A percentile compares a stretch with the other conserved stretches of the same genome.
phyloP scores from a whole-genome alignment of 2,329 filamentous ascomycete genomes.

The Ceratocystis cacaofunesta region DNA sequence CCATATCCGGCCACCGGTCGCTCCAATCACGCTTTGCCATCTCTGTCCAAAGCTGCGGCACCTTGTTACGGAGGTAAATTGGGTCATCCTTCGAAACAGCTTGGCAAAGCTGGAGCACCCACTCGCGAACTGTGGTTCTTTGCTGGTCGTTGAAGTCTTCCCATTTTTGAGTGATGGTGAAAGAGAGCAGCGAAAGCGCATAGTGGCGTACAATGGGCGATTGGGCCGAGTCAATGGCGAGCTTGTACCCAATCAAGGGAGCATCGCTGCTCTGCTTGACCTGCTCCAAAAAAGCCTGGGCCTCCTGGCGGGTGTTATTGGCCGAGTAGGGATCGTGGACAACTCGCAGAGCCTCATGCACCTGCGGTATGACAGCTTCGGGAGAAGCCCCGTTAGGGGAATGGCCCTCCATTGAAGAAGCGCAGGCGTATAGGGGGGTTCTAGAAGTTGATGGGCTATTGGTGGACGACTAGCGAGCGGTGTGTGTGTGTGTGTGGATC shows the following conservation, averaged over 20 bases:
- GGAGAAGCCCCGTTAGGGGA: slow-evolving; percentile 26
- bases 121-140: slow-evolving; percentile 51
- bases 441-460: background rate
- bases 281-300: slow-evolving; percentile 71
- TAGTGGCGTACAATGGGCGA: slow-evolving; percentile 80
- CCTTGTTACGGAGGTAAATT: slow-evolving; percentile 77
- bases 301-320: slow-evolving; percentile 69
- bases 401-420: slow-evolving; percentile 17
- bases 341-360: slow-evolving; percentile 72
- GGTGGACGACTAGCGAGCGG: background rate
- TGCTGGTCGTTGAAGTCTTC: slow-evolving; percentile 56
- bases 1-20: slow-evolving; percentile 91
- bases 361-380: slow-evolving; percentile 43
- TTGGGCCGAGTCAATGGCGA: slow-evolving; percentile 62
- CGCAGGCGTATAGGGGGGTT: background rate
- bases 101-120: slow-evolving; percentile 66
- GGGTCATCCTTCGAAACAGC: slow-evolving; percentile 58
- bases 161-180: slow-evolving; percentile 77
- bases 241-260: slow-evolving; percentile 67
- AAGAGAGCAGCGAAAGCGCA: slow-evolving; percentile 79
- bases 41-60: slow-evolving; percentile 88
- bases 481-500: background rate
- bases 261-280: slow-evolving; percentile 69
- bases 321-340: slow-evolving; percentile 71
- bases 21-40: slow-evolving; percentile 86